phyloP scores from a whole-genome alignment of 306 rosid species.

The Citrullus colocynthis region DNA sequence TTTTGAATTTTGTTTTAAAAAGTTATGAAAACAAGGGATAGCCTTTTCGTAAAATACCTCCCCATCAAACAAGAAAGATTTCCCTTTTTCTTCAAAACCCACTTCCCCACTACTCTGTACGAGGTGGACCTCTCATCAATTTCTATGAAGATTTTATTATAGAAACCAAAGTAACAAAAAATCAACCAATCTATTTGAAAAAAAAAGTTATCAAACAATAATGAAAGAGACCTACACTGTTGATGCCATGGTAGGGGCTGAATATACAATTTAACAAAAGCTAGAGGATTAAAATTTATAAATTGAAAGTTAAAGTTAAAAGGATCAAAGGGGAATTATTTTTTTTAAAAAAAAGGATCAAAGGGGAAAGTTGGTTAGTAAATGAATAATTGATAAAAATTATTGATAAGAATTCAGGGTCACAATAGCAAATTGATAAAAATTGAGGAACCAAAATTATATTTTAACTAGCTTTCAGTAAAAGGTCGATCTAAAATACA shows the following conservation, averaged over 20 bases:
- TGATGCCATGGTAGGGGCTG: background rate
- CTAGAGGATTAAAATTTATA: background rate
- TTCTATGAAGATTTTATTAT: background rate
- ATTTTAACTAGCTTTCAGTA: background rate
- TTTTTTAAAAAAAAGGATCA: too few species aligned
- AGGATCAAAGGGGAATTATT: background rate
- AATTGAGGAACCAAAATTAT: background rate
- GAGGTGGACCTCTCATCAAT: background rate
- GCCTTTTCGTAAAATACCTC: too few species aligned
- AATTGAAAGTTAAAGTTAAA: background rate
- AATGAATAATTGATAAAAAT: background rate
- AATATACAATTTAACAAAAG: background rate
- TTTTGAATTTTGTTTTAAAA: background rate
- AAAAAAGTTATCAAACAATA: too few species aligned
- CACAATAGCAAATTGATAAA: background rate
- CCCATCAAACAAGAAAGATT: background rate
- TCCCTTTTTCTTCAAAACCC: background rate
- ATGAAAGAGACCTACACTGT: too few species aligned
- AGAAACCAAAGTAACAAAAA: background rate
- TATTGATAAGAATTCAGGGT: background rate
- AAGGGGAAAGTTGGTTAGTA: background rate
- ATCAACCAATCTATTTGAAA: background rate
- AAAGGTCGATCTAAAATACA: background rate
- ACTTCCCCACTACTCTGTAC: background rate
- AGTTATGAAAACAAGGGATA: too few species aligned